Evolutionary conservation across 2,329 filamentous ascomycete species (phyloP).

Genomic region (Lachnellula suecica): DNA sequence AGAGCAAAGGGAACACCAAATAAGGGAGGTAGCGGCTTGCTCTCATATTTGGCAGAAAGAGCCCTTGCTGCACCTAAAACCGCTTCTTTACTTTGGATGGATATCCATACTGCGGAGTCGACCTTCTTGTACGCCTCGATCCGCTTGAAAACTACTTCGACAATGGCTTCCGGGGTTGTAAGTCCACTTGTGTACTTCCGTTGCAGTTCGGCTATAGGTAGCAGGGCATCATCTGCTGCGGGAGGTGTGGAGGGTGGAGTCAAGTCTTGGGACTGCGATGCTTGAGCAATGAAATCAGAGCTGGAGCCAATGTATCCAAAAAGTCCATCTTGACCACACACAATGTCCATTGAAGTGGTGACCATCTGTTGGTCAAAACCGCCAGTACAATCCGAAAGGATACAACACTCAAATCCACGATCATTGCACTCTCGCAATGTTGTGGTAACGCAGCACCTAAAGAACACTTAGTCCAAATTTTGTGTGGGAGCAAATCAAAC

Average conservation of each 20-base stretch:
- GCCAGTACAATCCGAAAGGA: constrained; percentile 46
- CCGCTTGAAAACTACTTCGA: constrained; percentile 43
- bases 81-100: constrained; percentile 39
- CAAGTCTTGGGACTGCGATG: constrained; percentile 21
- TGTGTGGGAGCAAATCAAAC: constrained; percentile 1
- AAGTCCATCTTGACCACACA: constrained; percentile 50
- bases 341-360: constrained; percentile 46
- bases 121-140: constrained; percentile 47
- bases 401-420: constrained; percentile 60
- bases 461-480: constrained; percentile 5
- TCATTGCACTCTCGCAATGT: constrained; percentile 57
- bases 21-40: constrained; percentile 47
- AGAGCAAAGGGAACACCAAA: constrained; percentile 57
- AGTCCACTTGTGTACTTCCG: constrained; percentile 43
- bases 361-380: constrained; percentile 49
- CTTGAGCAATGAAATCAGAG: constrained; percentile 37
- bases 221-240: constrained; percentile 16
- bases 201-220: constrained; percentile 40
- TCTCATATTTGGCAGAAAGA: constrained; percentile 39
- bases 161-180: constrained; percentile 40
- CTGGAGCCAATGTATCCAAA: constrained; percentile 47
- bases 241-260: constrained; percentile 26
- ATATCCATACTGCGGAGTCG: constrained; percentile 52
- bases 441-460: constrained; percentile 52
- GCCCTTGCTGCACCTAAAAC: constrained; percentile 40